These are phyloP conservation scores for Sutorius australiensis DNA, from an alignment of 768 basidiomycete genomes.

Conservation along the genomic window DNA sequence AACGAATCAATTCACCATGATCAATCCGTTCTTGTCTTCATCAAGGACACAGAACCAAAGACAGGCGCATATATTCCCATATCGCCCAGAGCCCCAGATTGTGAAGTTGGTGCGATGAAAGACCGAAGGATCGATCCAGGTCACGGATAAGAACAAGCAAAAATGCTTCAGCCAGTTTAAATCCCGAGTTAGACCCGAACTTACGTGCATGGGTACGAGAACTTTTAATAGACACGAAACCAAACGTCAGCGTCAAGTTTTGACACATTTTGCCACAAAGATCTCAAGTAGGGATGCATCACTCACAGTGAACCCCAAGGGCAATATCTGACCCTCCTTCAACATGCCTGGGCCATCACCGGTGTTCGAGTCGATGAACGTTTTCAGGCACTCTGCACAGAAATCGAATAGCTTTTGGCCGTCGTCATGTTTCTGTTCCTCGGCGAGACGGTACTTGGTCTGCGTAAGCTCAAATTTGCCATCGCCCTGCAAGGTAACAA, in stretches of 20 bases:
- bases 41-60: not conserved
- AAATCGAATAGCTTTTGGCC: slow-evolving; percentile 96
- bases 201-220: slow-evolving; percentile 93
- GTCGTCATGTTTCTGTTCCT: slow-evolving; percentile 98
- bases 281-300: not conserved
- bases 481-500: slow-evolving; percentile 85
- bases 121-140: not conserved
- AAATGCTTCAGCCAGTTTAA: not conserved
- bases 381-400: slow-evolving; percentile 89
- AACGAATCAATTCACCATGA: slow-evolving; percentile 90
- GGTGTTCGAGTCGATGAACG: slow-evolving; percentile 77
- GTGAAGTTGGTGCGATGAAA: not conserved
- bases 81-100: not conserved
- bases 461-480: slow-evolving; percentile 99
- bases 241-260: slow-evolving; percentile 4
- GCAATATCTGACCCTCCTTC: slow-evolving; percentile 55
- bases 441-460: slow-evolving; percentile 93
- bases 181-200: slow-evolving; percentile 28
- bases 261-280: not conserved
- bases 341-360: slow-evolving; percentile 46
- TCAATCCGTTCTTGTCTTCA: slow-evolving; percentile 89
- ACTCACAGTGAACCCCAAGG: slow-evolving; percentile 91
- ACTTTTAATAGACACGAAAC: slow-evolving; percentile 41
- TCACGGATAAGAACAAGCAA: not conserved
- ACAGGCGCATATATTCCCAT: not conserved